Evolutionary conservation across 306 rosid genomes (phyloP).

Genomic region (Vigna mungo): DNA sequence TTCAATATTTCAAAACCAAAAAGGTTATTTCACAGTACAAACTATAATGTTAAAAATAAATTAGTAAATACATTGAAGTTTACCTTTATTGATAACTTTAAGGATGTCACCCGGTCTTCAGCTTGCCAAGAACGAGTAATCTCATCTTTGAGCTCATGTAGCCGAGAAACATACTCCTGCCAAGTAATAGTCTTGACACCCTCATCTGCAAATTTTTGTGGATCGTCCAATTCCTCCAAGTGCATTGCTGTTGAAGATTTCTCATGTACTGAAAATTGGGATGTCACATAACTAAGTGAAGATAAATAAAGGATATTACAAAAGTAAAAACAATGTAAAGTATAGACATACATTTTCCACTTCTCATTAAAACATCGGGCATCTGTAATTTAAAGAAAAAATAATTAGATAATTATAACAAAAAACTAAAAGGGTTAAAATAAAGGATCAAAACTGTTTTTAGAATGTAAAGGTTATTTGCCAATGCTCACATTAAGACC

Average conservation of each 20-base stretch:
- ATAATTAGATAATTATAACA: conserved; percentile 40
- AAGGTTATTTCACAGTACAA: conserved; percentile 27
- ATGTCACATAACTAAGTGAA: conserved; percentile 37
- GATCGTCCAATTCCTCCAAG: conserved; percentile 84
- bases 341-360: conserved; percentile 75
- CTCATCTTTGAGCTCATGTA: conserved; percentile 93
- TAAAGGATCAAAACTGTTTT: conserved; percentile 26
- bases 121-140: conserved; percentile 79
- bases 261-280: conserved; percentile 65
- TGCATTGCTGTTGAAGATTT: conserved; percentile 76
- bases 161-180: conserved; percentile 80
- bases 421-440: conserved; percentile 37
- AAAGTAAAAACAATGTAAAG: conserved; percentile 37
- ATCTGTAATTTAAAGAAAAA: conserved; percentile 64
- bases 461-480: conserved; percentile 30
- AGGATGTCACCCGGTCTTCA: conserved; percentile 78
- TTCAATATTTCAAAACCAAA: conserved; percentile 23
- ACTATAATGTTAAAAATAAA: conserved; percentile 35
- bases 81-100: conserved; percentile 86
- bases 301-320: conserved; percentile 32
- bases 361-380: conserved; percentile 72
- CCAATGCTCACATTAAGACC: conserved; percentile 16
- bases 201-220: conserved; percentile 68
- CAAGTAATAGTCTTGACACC: conserved; percentile 75
- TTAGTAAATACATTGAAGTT: conserved; percentile 29